A percentile compares a stretch with the other conserved stretches of the same genome.
These are phyloP conservation scores for Alternaria ethzedia DNA, from an alignment of 2,329 filamentous ascomycete species.

Conservation along the genomic window DNA sequence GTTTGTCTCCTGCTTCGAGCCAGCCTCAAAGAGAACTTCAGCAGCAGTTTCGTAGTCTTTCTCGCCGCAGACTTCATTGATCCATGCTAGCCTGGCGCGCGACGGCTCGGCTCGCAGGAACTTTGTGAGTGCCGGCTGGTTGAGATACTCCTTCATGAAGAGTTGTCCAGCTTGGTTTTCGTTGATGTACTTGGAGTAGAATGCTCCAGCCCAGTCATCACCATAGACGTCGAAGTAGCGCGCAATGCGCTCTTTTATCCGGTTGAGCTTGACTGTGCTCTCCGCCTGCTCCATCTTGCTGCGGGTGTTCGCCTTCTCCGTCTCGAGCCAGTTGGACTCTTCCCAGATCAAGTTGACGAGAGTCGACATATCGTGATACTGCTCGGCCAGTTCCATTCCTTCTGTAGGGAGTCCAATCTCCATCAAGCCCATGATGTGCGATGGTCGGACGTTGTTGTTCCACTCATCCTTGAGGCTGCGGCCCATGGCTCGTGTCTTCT, in stretches of 20 bases:
- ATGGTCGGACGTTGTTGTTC: conserved; percentile 48
- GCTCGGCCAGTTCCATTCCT: conserved; percentile 67
- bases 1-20: conserved; percentile 74
- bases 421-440: conserved; percentile 51
- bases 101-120: conserved; percentile 77
- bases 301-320: conserved; percentile 33
- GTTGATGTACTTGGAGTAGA: conserved; percentile 79
- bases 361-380: conserved; percentile 67
- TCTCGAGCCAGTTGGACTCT: conserved; percentile 51
- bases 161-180: conserved; percentile 56
- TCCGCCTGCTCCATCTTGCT: conserved; percentile 47
- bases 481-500: conserved; percentile 57
- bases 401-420: conserved; percentile 62
- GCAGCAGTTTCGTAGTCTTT: conserved; percentile 77
- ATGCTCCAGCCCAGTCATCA: conserved; percentile 72
- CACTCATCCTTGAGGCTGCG: conserved; percentile 54
- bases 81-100: conserved; percentile 85
- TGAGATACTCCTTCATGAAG: conserved; percentile 70
- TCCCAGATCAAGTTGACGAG: conserved; percentile 61
- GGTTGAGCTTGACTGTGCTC: conserved; percentile 50
- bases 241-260: conserved; percentile 52
- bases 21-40: conserved; percentile 72
- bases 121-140: conserved; percentile 74
- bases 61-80: conserved; percentile 85
- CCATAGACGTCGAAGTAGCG: conserved; percentile 69